phyloP scores from a whole-genome alignment of 2,329 filamentous ascomycete species.

The Drechslerella coelobrocha region DNA sequence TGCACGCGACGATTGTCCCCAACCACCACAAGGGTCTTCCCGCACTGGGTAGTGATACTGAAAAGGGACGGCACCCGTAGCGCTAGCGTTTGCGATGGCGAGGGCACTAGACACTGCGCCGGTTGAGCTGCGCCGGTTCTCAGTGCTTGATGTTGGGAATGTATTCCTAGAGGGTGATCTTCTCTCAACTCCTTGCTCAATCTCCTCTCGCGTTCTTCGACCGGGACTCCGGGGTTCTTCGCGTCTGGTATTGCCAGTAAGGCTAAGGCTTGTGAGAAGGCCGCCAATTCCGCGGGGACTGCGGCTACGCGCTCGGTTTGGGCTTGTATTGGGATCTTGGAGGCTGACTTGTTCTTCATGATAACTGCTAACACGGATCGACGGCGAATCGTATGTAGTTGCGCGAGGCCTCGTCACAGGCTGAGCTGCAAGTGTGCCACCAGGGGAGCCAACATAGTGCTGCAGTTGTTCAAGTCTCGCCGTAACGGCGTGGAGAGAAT shows the following conservation, averaged over 20 bases:
- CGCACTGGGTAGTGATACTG: constrained; percentile 45
- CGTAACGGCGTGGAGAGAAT: constrained; percentile 37
- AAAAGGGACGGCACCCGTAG: constrained; percentile 36
- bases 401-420: constrained; percentile 33
- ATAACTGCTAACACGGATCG: constrained; percentile 32
- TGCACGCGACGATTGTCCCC: constrained; percentile 23
- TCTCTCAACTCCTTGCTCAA: constrained; percentile 40
- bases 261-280: constrained; percentile 26
- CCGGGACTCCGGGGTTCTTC: constrained; percentile 29
- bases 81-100: constrained; percentile 31
- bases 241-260: constrained; percentile 3
- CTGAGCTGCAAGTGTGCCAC: background rate
- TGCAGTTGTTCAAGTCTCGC: constrained; percentile 33
- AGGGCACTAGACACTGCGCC: constrained; percentile 22
- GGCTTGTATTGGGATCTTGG: background rate
- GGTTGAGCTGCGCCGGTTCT: constrained; percentile 28
- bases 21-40: constrained; percentile 25
- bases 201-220: constrained; percentile 41
- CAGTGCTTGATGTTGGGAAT: constrained; percentile 20
- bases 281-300: constrained; percentile 27
- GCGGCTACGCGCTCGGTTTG: constrained; percentile 24
- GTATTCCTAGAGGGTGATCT: constrained; percentile 33
- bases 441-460: constrained; percentile 14
- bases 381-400: constrained; percentile 28
- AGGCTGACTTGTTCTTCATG: constrained; percentile 7